Percentiles rank a stretch among this genome's conserved stretches.
Conservation (phyloP, 2,329 filamentous ascomycete species). For the Elsinoe perseae region DNA sequence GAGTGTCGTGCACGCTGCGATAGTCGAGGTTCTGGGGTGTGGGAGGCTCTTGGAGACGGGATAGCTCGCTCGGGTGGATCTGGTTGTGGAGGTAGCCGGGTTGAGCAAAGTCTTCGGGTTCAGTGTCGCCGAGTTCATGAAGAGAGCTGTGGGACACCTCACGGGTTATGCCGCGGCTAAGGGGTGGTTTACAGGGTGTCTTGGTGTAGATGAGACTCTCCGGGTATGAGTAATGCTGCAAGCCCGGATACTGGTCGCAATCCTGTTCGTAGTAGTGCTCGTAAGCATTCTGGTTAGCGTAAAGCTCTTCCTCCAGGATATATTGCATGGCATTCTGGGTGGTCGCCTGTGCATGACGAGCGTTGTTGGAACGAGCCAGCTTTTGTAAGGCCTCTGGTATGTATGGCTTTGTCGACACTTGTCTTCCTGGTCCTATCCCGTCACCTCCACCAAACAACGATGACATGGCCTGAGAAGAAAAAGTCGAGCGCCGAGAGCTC, state of each 20-base stretch:
- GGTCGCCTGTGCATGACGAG: not conserved
- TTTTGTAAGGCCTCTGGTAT: not conserved
- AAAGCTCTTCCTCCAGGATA: not conserved
- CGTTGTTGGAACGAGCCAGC: not conserved
- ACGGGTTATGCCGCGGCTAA: not conserved
- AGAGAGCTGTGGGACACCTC: conserved; percentile 1
- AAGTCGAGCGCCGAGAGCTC: conserved; percentile 4
- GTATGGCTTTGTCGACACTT: not conserved
- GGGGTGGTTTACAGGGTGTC: not conserved
- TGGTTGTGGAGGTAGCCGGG: not conserved
- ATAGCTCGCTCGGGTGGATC: not conserved
- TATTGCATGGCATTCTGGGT: not conserved
- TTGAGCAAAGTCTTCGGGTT: not conserved
- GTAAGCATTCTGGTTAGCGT: not conserved
- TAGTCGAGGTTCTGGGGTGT: conserved; percentile 1
- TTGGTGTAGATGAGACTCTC: not conserved
- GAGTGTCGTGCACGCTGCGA: not conserved
- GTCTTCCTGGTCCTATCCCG: not conserved
- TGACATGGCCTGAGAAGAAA: not conserved
- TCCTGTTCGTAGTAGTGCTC: conserved; percentile 3
- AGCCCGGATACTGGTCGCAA: not conserved
- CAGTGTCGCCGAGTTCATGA: conserved; percentile 3
- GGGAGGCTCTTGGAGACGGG: not conserved
- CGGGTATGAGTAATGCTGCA: not conserved
- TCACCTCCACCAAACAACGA: not conserved